These are phyloP conservation scores for Saccharomyces hybrid DNA, from an alignment of 1,139 yeast species.

Conservation along the genomic window DNA sequence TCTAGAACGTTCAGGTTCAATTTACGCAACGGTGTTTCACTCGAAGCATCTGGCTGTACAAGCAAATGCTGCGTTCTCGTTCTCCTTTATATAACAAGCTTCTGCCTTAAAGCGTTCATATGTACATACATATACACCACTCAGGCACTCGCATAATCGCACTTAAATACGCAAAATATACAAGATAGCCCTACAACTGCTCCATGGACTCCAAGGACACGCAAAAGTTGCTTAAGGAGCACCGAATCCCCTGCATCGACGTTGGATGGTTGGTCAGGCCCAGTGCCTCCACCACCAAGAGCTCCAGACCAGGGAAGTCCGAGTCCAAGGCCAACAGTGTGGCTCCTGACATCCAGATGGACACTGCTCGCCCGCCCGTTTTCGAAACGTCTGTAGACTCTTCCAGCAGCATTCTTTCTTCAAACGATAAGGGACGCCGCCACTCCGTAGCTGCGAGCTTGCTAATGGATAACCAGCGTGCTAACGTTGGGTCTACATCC, in stretches of 20 bases:
- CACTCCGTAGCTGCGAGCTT: background rate
- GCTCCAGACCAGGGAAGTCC: background rate
- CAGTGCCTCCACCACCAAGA: slow-evolving; percentile 1
- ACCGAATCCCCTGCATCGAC: slow-evolving; percentile 3
- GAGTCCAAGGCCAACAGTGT: background rate
- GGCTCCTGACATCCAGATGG: background rate
- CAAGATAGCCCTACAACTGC: background rate
- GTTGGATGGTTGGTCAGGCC: slow-evolving; percentile 4
- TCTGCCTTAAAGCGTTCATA: background rate
- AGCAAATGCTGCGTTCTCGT: background rate
- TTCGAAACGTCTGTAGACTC: background rate
- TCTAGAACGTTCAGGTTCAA: background rate
- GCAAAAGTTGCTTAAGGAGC: slow-evolving; percentile 13
- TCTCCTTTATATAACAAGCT: background rate
- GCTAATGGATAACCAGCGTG: background rate
- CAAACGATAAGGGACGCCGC: background rate
- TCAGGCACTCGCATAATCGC: background rate
- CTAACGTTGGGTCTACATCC: background rate
- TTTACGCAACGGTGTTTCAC: background rate
- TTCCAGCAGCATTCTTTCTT: background rate
- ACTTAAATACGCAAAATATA: background rate
- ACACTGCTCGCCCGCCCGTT: background rate
- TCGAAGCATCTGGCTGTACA: background rate
- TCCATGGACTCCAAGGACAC: slow-evolving; percentile 13
- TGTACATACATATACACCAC: background rate